A percentile compares a stretch with the other conserved stretches of the same genome.
phyloP scores from a whole-genome alignment of 2,329 filamentous ascomycete genomes.

The Colletotrichum karsti region DNA sequence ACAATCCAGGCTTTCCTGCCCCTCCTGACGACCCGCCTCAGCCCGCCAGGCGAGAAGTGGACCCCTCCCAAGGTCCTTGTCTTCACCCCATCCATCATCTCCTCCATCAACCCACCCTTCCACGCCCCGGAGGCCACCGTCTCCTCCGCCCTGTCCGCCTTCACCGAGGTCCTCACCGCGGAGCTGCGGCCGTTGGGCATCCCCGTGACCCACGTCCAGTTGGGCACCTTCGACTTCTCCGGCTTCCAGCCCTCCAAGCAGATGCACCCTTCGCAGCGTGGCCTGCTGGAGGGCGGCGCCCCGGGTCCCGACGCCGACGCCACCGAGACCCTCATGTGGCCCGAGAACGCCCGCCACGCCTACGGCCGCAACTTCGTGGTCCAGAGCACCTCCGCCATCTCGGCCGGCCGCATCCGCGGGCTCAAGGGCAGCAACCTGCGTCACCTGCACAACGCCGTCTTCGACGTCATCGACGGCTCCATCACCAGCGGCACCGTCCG shows the following conservation, averaged over 20 bases:
- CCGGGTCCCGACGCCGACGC: conserved; percentile 53
- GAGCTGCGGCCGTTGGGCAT: conserved; percentile 82
- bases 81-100: conserved; percentile 82
- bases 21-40: conserved; percentile 71
- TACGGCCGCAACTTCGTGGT: conserved; percentile 70
- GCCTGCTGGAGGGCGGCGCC: conserved; percentile 45
- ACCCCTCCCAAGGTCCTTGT: conserved; percentile 75
- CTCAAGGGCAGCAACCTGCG: conserved; percentile 76
- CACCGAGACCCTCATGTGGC: conserved; percentile 70
- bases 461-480: conserved; percentile 82
- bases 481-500: conserved; percentile 72
- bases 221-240: conserved; percentile 89
- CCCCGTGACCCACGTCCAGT: conserved; percentile 85
- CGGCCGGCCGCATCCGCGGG: conserved; percentile 65
- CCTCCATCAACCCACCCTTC: conserved; percentile 81
- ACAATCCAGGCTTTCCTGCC: conserved; percentile 91
- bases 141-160: conserved; percentile 87
- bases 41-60: conserved; percentile 58
- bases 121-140: conserved; percentile 87
- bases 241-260: conserved; percentile 64
- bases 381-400: conserved; percentile 63
- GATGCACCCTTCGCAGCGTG: conserved; percentile 45
- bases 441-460: conserved; percentile 85
- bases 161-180: conserved; percentile 80
- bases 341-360: conserved; percentile 65